Conservation (phyloP, 148 eudicot genomes). For the Chenopodium quinoa region DNA sequence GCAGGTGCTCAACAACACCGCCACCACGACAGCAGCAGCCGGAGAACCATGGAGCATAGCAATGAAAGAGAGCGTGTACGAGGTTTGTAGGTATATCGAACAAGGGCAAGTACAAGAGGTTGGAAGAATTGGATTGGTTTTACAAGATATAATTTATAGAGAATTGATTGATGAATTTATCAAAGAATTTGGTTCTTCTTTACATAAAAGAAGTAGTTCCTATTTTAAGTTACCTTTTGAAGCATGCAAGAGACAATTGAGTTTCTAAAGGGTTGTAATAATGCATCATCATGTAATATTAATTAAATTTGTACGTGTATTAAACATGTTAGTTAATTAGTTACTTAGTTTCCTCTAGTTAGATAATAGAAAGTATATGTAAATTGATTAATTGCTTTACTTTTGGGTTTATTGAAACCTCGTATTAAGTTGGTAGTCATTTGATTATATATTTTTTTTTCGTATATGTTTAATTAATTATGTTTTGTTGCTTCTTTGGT, state of each 20-base stretch:
- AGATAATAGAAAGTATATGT: not conserved
- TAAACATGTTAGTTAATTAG: not conserved
- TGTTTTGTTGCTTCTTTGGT: no score
- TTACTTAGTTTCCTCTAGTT: not conserved
- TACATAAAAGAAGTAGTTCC: not conserved
- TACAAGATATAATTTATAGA: constrained; percentile 48
- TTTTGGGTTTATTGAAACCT: not conserved
- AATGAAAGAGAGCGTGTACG: constrained; percentile 44
- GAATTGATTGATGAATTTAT: constrained; percentile 60
- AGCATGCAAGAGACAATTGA: constrained; percentile 51
- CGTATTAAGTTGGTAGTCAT: not conserved
- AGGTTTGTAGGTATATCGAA: constrained; percentile 54
- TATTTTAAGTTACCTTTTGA: constrained; percentile 22
- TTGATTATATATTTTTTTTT: no score
- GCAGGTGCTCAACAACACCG: not conserved
- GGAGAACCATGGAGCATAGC: constrained; percentile 32
- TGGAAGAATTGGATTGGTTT: constrained; percentile 42
- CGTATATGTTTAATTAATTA: no score
- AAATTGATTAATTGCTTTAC: not conserved
- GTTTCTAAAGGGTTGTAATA: constrained; percentile 30
- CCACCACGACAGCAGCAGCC: not conserved
- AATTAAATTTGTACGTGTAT: not conserved
- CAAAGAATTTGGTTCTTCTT: constrained; percentile 30
- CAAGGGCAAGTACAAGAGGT: constrained; percentile 52
- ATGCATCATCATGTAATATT: not conserved